Conservation (phyloP, 176 grass and related monocot genomes). For the Rhynchospora pubera region DNA sequence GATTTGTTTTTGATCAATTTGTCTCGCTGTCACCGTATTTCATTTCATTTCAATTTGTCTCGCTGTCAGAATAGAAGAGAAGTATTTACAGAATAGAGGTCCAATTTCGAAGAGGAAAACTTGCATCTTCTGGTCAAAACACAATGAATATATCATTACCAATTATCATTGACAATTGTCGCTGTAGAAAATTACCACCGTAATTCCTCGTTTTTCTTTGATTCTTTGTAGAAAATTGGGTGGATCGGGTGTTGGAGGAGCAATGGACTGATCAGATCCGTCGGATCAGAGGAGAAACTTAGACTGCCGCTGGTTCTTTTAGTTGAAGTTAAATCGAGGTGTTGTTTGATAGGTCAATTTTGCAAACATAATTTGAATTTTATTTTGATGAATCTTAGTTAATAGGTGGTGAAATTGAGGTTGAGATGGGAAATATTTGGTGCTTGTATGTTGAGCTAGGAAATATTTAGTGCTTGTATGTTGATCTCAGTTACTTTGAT, state of each 20-base stretch:
- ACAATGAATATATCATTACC: too few species aligned
- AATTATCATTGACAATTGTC: too few species aligned
- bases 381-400: neutral
- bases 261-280: conserved; percentile 6
- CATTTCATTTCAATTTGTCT: too few species aligned
- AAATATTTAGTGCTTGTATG: neutral
- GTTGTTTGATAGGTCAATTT: neutral
- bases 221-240: neutral
- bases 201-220: too few species aligned
- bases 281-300: neutral
- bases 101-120: too few species aligned
- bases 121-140: too few species aligned
- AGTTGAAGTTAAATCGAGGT: neutral
- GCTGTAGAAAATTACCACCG: too few species aligned
- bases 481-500: neutral
- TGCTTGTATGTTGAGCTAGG: neutral
- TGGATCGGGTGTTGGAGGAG: conserved; percentile 5
- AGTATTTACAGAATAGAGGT: too few species aligned
- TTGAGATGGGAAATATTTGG: neutral
- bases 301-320: neutral
- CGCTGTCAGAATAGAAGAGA: too few species aligned
- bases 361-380: neutral
- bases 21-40: too few species aligned
- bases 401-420: neutral
- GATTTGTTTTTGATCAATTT: too few species aligned